phyloP scores from a whole-genome alignment of 306 rosid genomes.

The Urtica urens region DNA sequence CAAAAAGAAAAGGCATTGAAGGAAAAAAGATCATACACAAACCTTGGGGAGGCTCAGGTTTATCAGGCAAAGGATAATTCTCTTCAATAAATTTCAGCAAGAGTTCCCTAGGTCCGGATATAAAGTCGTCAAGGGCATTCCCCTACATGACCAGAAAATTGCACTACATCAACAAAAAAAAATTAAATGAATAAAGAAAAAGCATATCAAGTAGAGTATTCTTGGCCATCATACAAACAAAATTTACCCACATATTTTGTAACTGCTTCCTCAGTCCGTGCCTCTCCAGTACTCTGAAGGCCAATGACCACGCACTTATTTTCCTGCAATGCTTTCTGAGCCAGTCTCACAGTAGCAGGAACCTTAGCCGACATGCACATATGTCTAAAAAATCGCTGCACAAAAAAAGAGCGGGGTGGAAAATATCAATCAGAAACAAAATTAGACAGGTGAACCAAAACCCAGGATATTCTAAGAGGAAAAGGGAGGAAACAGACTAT shows the following conservation, averaged over 20 bases:
- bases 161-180: constrained; percentile 8
- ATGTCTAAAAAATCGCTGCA: constrained; percentile 97
- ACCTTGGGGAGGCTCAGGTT: constrained; percentile 90
- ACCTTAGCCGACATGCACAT: constrained; percentile 99
- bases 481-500: constrained; percentile 1
- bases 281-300: constrained; percentile 99
- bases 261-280: constrained; percentile 96
- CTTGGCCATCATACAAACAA: constrained; percentile 13
- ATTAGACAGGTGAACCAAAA: neutral
- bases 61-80: constrained; percentile 92
- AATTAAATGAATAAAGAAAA: constrained; percentile 1
- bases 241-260: constrained; percentile 74
- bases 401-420: constrained; percentile 16
- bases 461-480: neutral
- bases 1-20: constrained; percentile 21
- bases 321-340: constrained; percentile 66
- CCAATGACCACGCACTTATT: constrained; percentile 91
- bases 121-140: constrained; percentile 91
- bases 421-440: constrained; percentile 8
- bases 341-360: constrained; percentile 84
- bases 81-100: constrained; percentile 92
- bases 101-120: constrained; percentile 97
- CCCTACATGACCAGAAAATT: constrained; percentile 40
- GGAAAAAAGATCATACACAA: constrained; percentile 14
- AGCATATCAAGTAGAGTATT: constrained; percentile 11